Evolutionary conservation across 2,329 filamentous ascomycete species (phyloP).

Genomic region (Phyllosticta ampelicida): DNA sequence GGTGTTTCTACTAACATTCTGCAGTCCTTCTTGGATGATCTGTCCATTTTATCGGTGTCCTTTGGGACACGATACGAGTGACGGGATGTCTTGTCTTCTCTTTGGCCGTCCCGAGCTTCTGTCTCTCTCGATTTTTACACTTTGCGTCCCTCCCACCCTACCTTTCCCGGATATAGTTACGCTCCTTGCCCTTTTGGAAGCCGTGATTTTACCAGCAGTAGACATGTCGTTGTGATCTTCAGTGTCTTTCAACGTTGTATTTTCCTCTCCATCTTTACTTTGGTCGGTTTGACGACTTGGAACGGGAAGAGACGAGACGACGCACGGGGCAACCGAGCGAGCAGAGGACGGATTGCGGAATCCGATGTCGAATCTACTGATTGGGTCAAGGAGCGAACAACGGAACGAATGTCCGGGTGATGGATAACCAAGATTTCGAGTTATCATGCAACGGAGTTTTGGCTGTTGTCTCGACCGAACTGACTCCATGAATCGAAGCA

Average conservation of each 20-base stretch:
- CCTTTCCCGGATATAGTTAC: background rate
- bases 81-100: background rate
- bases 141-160: background rate
- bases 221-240: background rate
- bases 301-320: background rate
- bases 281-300: background rate
- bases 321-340: background rate
- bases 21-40: constrained; percentile 9
- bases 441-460: background rate
- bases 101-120: background rate
- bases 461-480: background rate
- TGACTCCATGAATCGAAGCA: background rate
- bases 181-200: background rate
- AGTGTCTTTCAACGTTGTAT: background rate
- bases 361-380: background rate
- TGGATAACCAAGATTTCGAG: background rate
- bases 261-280: background rate
- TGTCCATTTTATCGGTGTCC: background rate
- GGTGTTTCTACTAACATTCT: background rate
- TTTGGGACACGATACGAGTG: background rate
- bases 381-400: background rate
- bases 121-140: background rate
- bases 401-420: background rate
- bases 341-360: background rate
- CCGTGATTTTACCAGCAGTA: background rate